Evolutionary conservation across 331 rosid species (phyloP), one percentile per base, ranked within the genome.

Genomic region (Telfairia occidentalis): DNA sequence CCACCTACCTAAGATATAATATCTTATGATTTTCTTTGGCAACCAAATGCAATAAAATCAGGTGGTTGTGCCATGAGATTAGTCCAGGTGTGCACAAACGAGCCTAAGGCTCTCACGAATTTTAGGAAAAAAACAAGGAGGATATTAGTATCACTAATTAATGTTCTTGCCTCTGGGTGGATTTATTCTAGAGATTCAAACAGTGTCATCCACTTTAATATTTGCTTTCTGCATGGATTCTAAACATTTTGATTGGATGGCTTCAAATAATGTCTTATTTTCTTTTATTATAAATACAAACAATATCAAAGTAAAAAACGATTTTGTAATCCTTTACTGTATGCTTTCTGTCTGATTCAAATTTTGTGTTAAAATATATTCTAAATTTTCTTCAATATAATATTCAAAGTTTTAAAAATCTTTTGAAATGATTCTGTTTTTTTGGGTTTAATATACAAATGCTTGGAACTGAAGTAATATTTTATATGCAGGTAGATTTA

Each of bases 401-500:
- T 18, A 29, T 60, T 23, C 43, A 7, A 60, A 30, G 43, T 60
- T 59, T 58, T 21, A 66, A 23, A 38, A 21, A 66, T 38, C 52
- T 66, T 66, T 18, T 38, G 34, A 66, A 19, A 65, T 21, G 21
- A 11, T n/a, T 7, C 9, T 9, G 19, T 23, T 37, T 11, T 19
- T 38, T 9, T 38, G 12, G 1, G 52, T 42, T 67, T 23, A 67
- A 53, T 19, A 18, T 34, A 19, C 50, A 73, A 52, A 18, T 73
- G 32, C 65, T 19, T 73, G 67, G 37, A 24, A 23, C 38, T 55
- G 78, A 53, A 80, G 28, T 64, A 50, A 29, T 29, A 72, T 23
- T 26, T 54, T 76, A 78, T 38, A 50, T 82, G 72, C 88, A 92
- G 98, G 99, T 89, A 74, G 99, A 95, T 83, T 84, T 95, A 85